Evolutionary conservation across 2,329 filamentous ascomycete genomes (phyloP).

Genomic region (Magnaporthales sp.): DNA sequence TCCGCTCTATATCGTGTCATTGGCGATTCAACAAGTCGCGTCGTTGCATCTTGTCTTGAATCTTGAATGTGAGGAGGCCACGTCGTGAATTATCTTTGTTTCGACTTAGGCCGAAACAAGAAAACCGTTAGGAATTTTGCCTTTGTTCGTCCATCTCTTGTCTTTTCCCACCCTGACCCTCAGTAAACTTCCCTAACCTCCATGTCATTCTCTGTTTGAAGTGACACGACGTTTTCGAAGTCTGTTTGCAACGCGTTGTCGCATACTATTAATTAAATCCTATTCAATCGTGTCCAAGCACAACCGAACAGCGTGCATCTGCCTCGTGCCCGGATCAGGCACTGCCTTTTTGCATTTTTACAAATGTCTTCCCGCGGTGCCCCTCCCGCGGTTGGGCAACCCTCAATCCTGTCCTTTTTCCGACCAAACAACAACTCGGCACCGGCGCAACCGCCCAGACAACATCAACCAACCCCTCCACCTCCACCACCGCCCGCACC

Average conservation of each 20-base stretch:
- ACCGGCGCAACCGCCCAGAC: slow-evolving; percentile 23
- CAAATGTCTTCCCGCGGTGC: not conserved
- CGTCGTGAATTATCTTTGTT: not conserved
- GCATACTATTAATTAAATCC: not conserved
- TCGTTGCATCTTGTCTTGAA: not conserved
- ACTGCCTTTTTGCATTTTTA: not conserved
- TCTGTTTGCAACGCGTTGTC: not conserved
- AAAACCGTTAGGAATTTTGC: not conserved
- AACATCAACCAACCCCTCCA: slow-evolving; percentile 12
- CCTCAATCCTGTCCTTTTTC: slow-evolving; percentile 58
- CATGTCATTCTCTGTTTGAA: not conserved
- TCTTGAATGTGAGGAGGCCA: not conserved
- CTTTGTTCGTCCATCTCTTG: not conserved
- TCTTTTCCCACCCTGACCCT: not conserved
- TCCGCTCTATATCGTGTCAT: not conserved
- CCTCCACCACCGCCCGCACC: slow-evolving; percentile 8
- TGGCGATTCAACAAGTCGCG: not conserved
- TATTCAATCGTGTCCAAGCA: not conserved
- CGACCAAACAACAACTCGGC: slow-evolving; percentile 26
- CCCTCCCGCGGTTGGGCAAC: slow-evolving; percentile 14
- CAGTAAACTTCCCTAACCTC: not conserved
- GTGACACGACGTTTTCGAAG: not conserved
- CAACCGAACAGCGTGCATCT: not conserved
- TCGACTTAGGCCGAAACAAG: not conserved
- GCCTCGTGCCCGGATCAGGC: not conserved